Evolutionary conservation across 805 yeast genomes (phyloP), one percentile per base, ranked within the genome.

Genomic region (Wickerhamomyces silvicola): DNA sequence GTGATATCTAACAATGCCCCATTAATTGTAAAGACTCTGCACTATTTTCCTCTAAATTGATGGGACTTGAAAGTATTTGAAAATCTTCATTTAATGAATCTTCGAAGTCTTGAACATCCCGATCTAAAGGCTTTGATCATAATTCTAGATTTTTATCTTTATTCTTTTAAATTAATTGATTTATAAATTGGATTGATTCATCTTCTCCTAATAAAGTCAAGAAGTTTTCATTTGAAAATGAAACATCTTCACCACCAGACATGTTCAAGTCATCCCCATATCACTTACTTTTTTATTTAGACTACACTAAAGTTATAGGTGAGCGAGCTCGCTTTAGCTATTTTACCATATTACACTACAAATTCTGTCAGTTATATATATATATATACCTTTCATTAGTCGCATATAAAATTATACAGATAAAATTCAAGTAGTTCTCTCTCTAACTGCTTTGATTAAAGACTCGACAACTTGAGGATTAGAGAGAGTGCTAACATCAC

Each of bases 1-100:
- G 78, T 59, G 2, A 80, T 65, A 45, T 85, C 94, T 8, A 85
- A 51, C n/a, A 92, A 59, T 0, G 87, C 95, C 50, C 92, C 98
- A 54, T 92, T 97, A 4, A 92, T 78, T 39, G 94, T n/a, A n/a
- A n/a, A n/a, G n/a, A n/a, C n/a, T n/a, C n/a, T n/a, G n/a, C n/a
- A n/a, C n/a, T n/a, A n/a, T n/a, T n/a, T n/a, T n/a, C n/a, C n/a
- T n/a, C n/a, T n/a, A n/a, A n/a, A n/a, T n/a, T n/a, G n/a, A n/a
- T n/a, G n/a, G n/a, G n/a, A n/a, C n/a, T n/a, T n/a, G n/a, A n/a
- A n/a, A n/a, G n/a, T n/a, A n/a, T n/a, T n/a, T n/a, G n/a, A n/a
- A n/a, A n/a, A n/a, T n/a, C n/a, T n/a, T n/a, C n/a, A n/a, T n/a
- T n/a, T n/a, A n/a, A n/a, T n/a, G n/a, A n/a, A n/a, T n/a, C n/a